Evolutionary conservation across 306 rosid species (phyloP), one percentile per base, ranked within the genome.

Genomic region (Lathyrus tuberosus): DNA sequence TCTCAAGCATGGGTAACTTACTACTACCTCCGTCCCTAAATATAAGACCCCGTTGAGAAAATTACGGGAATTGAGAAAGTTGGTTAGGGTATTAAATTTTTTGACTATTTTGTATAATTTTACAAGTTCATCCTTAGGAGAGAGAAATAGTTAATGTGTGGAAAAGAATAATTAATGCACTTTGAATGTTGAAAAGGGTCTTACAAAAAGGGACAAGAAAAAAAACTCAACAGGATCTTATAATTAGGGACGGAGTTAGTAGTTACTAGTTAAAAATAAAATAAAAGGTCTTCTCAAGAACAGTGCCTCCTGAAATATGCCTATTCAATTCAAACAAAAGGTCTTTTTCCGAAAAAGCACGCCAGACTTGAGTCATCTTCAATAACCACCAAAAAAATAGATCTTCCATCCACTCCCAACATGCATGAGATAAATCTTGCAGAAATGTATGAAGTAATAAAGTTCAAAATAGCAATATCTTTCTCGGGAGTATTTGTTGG

Each of bases 341-440:
- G 37, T 7, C 51, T n/a, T 56, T 56, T 24, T 37, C 57, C 52
- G 10, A 17, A 43, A 70, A 58, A 64, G 33, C 68, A 26, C 28
- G 65, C 15, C 35, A 41, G 42, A 65, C 59, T 66, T 66, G 24
- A 26, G 65, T 47, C 40, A 60, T 76, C 33, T 35, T 71, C 57
- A 46, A 56, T 53, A 70, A 58, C 35, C 52, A 56, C 60, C 61
- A 51, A 72, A 65, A 65, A 70, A 42, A 62, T 10, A 41, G 56
- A 16, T 54, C 49, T 57, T 49, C 65, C 65, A 30, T 57, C 37
- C 37, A 33, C 37, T 33, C 51, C 70, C 53, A 70, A 35, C 66
- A 70, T 26, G 51, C 7, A 65, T 14, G 62, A 60, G 40, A 61
- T 67, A 69, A 47, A 61, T 16, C 69, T 52, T 48, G 47, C 28